Evolutionary conservation across 1,284 basidiomycete species (phyloP).

Genomic region (Naganishia liquefaciens): DNA sequence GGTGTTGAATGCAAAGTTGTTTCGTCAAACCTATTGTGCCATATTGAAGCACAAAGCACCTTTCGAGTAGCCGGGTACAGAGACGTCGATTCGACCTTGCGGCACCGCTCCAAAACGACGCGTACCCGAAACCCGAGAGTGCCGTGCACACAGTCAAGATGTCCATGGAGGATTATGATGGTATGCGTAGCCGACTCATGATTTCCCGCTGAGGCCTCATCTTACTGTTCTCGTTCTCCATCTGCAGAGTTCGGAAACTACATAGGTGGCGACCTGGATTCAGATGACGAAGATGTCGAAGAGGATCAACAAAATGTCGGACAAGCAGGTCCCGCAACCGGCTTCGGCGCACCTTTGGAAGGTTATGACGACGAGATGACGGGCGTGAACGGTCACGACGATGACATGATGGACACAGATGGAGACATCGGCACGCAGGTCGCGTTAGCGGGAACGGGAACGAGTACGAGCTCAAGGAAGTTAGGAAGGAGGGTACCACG

Average conservation of each 20-base stretch:
- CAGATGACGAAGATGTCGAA: slow-evolving; percentile 67
- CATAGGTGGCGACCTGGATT: slow-evolving; percentile 87
- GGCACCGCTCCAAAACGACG: background rate
- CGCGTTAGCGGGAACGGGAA: slow-evolving; percentile 36
- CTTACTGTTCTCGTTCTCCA: slow-evolving; percentile 9
- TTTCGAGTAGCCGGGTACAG: slow-evolving; percentile 3
- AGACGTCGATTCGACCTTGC: background rate
- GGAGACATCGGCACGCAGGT: slow-evolving; percentile 46
- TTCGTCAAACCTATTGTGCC: no score
- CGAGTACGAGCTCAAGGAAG: slow-evolving; percentile 16
- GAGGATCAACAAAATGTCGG: slow-evolving; percentile 24
- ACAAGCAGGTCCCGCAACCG: slow-evolving; percentile 41
- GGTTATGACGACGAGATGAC: slow-evolving; percentile 49
- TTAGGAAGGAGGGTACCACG: background rate
- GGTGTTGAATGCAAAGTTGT: no score
- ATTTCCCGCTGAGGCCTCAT: background rate
- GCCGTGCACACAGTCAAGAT: slow-evolving; percentile 35
- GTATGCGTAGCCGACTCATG: slow-evolving; percentile 36
- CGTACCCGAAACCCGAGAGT: slow-evolving; percentile 2
- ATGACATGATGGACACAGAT: slow-evolving; percentile 44
- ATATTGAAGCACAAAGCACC: no score
- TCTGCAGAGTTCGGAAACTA: slow-evolving; percentile 78
- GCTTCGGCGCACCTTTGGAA: slow-evolving; percentile 50
- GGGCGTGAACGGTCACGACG: slow-evolving; percentile 40
- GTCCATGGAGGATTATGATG: slow-evolving; percentile 55